phyloP scores from a whole-genome alignment of 208 protist genomes.

The Crithidia sp. region DNA sequence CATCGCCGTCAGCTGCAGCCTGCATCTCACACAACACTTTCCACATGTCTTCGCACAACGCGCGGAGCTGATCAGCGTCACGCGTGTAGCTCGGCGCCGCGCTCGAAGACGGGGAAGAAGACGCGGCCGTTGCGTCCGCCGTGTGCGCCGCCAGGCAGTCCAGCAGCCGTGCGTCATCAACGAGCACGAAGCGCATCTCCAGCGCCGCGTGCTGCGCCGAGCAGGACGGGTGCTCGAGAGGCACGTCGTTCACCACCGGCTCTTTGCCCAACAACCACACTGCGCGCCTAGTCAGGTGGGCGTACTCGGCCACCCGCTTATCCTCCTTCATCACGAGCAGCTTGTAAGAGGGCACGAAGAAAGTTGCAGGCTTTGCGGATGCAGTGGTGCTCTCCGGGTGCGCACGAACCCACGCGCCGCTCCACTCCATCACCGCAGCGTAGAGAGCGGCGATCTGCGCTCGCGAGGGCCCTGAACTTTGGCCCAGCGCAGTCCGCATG shows the following conservation, averaged over 20 bases:
- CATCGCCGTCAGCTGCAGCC: conserved; percentile 37
- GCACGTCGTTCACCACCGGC: conserved; percentile 58
- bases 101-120: neutral
- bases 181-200: conserved; percentile 65
- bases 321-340: conserved; percentile 66
- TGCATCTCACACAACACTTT: conserved; percentile 37
- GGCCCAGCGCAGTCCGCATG: neutral
- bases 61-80: conserved; percentile 9
- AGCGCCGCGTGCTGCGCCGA: conserved; percentile 82
- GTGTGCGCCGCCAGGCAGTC: conserved; percentile 3
- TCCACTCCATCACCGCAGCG: conserved; percentile 42
- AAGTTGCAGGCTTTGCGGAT: neutral
- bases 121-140: neutral
- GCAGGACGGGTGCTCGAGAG: conserved; percentile 79
- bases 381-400: too few species aligned
- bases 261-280: conserved; percentile 80
- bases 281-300: conserved; percentile 43
- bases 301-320: conserved; percentile 35
- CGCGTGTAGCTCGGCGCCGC: neutral
- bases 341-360: conserved; percentile 63
- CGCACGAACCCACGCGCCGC: neutral
- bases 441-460: conserved; percentile 29
- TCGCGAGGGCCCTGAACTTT: neutral
- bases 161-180: conserved; percentile 18
- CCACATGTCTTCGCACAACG: conserved; percentile 35